Conservation (phyloP, 75 land plant genomes). For the Pinus taeda region DNA sequence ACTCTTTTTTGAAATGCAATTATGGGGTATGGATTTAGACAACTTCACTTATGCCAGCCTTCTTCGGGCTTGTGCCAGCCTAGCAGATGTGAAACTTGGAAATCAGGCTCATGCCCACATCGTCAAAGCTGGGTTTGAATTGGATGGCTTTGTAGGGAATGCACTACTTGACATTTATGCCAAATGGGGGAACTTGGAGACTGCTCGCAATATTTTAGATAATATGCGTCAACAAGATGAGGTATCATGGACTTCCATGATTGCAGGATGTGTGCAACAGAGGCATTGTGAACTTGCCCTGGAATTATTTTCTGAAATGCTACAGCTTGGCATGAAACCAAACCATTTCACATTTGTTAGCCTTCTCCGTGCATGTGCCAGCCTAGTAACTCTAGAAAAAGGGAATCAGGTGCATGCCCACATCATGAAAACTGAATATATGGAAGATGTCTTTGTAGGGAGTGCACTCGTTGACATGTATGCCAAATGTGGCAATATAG, state of each 20-base stretch:
- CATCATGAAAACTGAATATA: conserved; percentile 38
- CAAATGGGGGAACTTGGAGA: conserved; percentile 46
- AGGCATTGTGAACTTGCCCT: conserved; percentile 3
- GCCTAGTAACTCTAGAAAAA: conserved; percentile 14
- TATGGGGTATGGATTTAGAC: conserved; percentile 27
- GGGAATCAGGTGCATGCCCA: conserved; percentile 60
- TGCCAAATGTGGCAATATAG: conserved; percentile 46
- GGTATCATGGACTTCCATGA: conserved; percentile 64
- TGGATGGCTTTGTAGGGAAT: conserved; percentile 47
- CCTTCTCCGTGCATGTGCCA: conserved; percentile 13
- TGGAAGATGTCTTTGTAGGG: conserved; percentile 48
- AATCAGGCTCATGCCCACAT: conserved; percentile 29
- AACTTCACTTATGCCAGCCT: conserved; percentile 49
- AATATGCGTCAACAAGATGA: conserved; percentile 45
- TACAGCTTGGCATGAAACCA: conserved; percentile 7
- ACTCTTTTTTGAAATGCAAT: conserved; percentile 45
- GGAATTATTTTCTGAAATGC: conserved; percentile 4
- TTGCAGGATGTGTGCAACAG: conserved; percentile 32
- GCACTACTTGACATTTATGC: conserved; percentile 61
- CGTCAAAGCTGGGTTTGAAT: conserved; percentile 25
- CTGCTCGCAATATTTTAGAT: conserved; percentile 39
- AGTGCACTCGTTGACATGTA: conserved; percentile 67
- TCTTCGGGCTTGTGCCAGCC: conserved; percentile 59
- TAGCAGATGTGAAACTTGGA: conserved; percentile 47
- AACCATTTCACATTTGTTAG: conserved; percentile 15